Conservation (phyloP, 331 rosid species). For the Malus hybrid region DNA sequence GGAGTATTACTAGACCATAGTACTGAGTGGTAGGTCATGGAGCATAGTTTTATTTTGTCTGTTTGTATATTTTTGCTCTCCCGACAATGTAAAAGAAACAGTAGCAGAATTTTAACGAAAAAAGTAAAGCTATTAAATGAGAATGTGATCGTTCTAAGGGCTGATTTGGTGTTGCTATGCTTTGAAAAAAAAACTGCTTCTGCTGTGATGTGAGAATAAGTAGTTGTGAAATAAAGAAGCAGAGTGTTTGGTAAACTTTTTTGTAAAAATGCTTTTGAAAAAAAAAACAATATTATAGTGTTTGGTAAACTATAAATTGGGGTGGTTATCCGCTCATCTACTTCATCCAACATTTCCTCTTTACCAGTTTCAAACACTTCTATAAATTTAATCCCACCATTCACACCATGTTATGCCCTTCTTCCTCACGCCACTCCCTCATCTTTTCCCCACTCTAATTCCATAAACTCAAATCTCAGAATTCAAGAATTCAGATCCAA, state of each 20-base stretch:
- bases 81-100: not conserved
- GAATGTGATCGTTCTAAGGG: not conserved
- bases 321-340: constrained; percentile 78
- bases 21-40: too few species aligned
- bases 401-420: not conserved
- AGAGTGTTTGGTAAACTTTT: too few species aligned
- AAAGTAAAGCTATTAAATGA: constrained; percentile 9
- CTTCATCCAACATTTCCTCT: constrained; percentile 27
- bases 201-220: too few species aligned
- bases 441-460: not conserved
- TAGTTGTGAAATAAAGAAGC: too few species aligned
- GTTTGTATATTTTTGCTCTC: not conserved
- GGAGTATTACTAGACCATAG: too few species aligned
- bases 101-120: not conserved
- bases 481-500: not conserved
- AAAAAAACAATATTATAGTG: too few species aligned
- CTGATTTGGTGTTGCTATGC: too few species aligned
- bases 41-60: not conserved
- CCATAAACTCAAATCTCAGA: not conserved
- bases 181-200: too few species aligned
- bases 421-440: not conserved
- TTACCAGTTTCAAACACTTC: not conserved
- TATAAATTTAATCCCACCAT: not conserved
- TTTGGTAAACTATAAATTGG: constrained; percentile 4
- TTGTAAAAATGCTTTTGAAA: too few species aligned